Percentiles rank a stretch among this genome's conserved stretches.
Conservation (phyloP, 1,139 yeast genomes). For the Hanseniaspora sp. region DNA sequence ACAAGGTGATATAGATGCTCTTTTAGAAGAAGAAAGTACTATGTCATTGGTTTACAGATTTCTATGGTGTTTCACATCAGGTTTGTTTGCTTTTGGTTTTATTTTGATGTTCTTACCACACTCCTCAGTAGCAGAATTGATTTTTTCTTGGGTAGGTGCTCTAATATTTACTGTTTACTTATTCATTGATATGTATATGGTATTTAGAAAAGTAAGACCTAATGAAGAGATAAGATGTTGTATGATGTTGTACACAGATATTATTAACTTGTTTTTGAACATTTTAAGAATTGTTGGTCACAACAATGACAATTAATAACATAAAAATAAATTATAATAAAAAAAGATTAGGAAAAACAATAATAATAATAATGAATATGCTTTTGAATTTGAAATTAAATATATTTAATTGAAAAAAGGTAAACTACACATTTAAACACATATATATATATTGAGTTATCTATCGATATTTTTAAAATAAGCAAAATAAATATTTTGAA, state of each 20-base stretch:
- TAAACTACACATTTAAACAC: too few relatives aligned
- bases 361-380: neutral
- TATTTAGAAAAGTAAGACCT: constrained; percentile 69
- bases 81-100: constrained; percentile 62
- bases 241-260: constrained; percentile 65
- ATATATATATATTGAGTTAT: too few relatives aligned
- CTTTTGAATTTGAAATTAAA: neutral
- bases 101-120: constrained; percentile 59
- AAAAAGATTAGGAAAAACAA: neutral
- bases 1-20: constrained; percentile 22
- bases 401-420: too few relatives aligned
- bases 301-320: constrained; percentile 33
- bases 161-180: constrained; percentile 61
- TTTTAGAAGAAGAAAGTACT: constrained; percentile 34
- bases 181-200: constrained; percentile 68
- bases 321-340: neutral
- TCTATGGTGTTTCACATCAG: constrained; percentile 36
- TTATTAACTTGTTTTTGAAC: constrained; percentile 67
- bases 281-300: constrained; percentile 58
- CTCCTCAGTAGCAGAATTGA: constrained; percentile 43
- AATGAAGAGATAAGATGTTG: constrained; percentile 81
- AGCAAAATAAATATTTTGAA: too few relatives aligned
- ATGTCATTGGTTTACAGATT: constrained; percentile 39
- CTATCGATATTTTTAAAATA: too few relatives aligned
- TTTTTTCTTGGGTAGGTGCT: constrained; percentile 67